phyloP scores from a whole-genome alignment of 2,329 filamentous ascomycete species.

The Aspergillus sp. region DNA sequence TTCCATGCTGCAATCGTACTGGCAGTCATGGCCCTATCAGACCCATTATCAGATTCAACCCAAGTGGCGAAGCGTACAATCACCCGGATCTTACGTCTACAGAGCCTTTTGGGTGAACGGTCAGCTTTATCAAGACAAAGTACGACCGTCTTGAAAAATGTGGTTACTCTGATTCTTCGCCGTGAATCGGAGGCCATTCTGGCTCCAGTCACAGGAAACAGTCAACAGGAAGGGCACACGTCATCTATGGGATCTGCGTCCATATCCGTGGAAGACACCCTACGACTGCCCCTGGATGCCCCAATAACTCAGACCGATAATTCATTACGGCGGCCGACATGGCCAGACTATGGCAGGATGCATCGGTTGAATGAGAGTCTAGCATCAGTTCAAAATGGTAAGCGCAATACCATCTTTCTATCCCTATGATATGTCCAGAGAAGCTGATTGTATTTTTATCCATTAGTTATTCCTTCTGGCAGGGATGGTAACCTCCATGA shows the following conservation, averaged over 20 bases:
- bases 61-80: slow-evolving; percentile 48
- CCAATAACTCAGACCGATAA: slow-evolving; percentile 4
- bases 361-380: slow-evolving; percentile 28
- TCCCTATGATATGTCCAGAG: no score
- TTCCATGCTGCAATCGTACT: slow-evolving; percentile 50
- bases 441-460: no score
- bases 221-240: background rate
- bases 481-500: no score
- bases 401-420: background rate
- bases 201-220: slow-evolving; percentile 19
- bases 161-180: slow-evolving; percentile 27
- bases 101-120: slow-evolving; percentile 38
- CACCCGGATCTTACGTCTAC: slow-evolving; percentile 45
- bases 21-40: slow-evolving; percentile 45
- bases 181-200: slow-evolving; percentile 28
- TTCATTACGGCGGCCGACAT: no score
- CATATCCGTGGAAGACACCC: slow-evolving; percentile 28
- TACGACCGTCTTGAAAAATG: slow-evolving; percentile 25
- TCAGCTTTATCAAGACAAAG: slow-evolving; percentile 41
- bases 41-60: slow-evolving; percentile 46
- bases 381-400: slow-evolving; percentile 27
- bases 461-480: no score
- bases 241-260: background rate
- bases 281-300: slow-evolving; percentile 24
- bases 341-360: slow-evolving; percentile 15